phyloP scores from a whole-genome alignment of 345 rosid genomes.

The Linum trigynum region DNA sequence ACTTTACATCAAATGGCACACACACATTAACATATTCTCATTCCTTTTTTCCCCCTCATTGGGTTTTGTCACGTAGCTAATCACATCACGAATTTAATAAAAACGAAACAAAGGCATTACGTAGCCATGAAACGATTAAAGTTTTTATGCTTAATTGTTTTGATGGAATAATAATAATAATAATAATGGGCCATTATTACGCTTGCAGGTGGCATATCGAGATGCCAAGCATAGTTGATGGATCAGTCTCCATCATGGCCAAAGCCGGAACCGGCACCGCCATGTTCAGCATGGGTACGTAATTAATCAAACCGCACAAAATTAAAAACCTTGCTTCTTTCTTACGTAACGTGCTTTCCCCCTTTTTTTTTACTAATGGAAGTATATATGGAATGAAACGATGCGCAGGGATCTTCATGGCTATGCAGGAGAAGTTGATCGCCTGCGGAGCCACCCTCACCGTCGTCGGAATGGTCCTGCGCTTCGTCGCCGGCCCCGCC shows the following conservation, averaged over 20 bases:
- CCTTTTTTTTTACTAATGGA: not conserved
- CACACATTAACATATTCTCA: no score
- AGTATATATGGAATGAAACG: not conserved
- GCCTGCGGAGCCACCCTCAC: conserved; percentile 59
- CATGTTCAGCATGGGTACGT: conserved; percentile 88
- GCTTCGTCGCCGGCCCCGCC: conserved; percentile 63
- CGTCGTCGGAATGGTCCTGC: conserved; percentile 46
- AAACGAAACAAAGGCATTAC: no score
- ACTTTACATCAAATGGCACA: no score
- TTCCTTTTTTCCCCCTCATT: no score
- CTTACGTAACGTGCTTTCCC: not conserved
- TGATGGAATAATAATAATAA: not conserved
- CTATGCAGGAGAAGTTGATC: conserved; percentile 59
- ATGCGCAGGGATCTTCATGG: conserved; percentile 76
- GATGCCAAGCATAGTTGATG: conserved; percentile 78
- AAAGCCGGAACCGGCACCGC: conserved; percentile 90
- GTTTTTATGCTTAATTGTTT: no score
- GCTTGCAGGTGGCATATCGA: conserved; percentile 55
- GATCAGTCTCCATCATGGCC: conserved; percentile 67
- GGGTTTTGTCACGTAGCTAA: no score
- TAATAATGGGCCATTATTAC: not conserved
- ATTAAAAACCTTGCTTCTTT: not conserved
- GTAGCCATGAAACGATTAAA: no score
- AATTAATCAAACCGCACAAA: not conserved
- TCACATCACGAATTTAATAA: no score